Evolutionary conservation across 495 filamentous ascomycete species (phyloP).

Genomic region (Lophiostoma macrostomum): DNA sequence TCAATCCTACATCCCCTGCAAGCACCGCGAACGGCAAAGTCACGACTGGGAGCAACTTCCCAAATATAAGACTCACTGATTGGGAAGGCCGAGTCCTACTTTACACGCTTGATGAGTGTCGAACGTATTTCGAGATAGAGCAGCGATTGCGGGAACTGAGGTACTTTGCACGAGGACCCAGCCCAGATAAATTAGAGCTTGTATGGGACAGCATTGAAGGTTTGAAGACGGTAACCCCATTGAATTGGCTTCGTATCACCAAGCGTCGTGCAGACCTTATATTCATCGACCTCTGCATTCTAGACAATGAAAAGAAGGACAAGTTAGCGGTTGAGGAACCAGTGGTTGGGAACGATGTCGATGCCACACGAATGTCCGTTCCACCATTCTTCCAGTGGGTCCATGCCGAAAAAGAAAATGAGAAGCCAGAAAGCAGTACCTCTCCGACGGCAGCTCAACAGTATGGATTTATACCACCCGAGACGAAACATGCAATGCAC

Average conservation of each 20-base stretch:
- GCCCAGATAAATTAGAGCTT: conserved; percentile 2
- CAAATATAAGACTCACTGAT: conserved; percentile 20
- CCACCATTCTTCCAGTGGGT: conserved; percentile 27
- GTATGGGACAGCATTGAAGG: neutral
- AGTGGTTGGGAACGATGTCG: neutral
- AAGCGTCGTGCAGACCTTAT: neutral
- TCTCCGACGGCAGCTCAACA: neutral
- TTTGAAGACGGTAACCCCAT: conserved; percentile 6
- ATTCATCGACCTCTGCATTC: conserved; percentile 14
- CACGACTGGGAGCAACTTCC: neutral
- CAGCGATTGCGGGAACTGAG: conserved; percentile 21
- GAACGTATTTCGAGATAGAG: conserved; percentile 28
- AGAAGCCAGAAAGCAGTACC: neutral
- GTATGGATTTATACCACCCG: conserved; percentile 1
- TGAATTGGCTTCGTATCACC: conserved; percentile 20
- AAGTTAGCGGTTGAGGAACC: conserved; percentile 1
- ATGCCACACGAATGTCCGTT: neutral
- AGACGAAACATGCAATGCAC: neutral
- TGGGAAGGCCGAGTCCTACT: conserved; percentile 17
- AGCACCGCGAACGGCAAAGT: neutral
- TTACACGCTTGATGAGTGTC: conserved; percentile 15
- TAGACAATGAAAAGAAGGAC: neutral
- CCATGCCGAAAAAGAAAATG: neutral
- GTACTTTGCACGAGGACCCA: neutral
- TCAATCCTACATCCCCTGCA: neutral